phyloP scores from a whole-genome alignment of 2,329 filamentous ascomycete genomes.

The Neofusicoccum cordaticola region DNA sequence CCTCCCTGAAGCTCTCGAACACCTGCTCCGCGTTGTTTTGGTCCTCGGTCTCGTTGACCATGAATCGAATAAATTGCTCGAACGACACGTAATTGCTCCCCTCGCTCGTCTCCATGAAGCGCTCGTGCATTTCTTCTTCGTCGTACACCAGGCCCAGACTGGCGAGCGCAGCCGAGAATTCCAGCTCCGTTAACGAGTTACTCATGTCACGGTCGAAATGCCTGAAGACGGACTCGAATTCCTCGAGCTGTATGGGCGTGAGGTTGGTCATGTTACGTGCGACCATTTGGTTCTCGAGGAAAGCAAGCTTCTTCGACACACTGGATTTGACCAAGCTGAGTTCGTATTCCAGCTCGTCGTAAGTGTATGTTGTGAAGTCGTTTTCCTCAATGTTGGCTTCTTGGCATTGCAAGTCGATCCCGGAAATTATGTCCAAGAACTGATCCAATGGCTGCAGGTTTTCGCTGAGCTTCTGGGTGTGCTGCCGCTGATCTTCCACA shows the following conservation, averaged over 20 bases:
- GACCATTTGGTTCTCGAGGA: conserved; percentile 97
- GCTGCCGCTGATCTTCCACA: conserved; percentile 87
- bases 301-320: conserved; percentile 92
- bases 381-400: conserved; percentile 99
- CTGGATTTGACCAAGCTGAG: conserved; percentile 85
- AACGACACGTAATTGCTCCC: conserved; percentile 82
- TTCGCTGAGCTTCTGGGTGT: conserved; percentile 80
- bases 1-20: conserved; percentile 95
- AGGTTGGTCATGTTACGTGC: conserved; percentile 98
- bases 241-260: conserved; percentile 95
- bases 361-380: conserved; percentile 98
- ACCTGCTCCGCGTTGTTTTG: conserved; percentile 99
- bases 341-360: conserved; percentile 94
- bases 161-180: conserved; percentile 94
- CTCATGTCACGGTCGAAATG: conserved; percentile 94
- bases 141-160: conserved; percentile 93
- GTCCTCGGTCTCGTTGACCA: conserved; percentile 98
- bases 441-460: conserved; percentile 86
- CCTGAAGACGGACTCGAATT: conserved; percentile 97
- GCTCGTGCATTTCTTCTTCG: conserved; percentile 96
- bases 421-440: conserved; percentile 83
- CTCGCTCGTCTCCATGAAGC: conserved; percentile 82
- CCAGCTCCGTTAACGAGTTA: conserved; percentile 86
- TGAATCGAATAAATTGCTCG: conserved; percentile 98
- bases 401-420: conserved; percentile 81